Conservation (phyloP, 2,329 filamentous ascomycete species). For the Paraphoma chrysanthemicola region DNA sequence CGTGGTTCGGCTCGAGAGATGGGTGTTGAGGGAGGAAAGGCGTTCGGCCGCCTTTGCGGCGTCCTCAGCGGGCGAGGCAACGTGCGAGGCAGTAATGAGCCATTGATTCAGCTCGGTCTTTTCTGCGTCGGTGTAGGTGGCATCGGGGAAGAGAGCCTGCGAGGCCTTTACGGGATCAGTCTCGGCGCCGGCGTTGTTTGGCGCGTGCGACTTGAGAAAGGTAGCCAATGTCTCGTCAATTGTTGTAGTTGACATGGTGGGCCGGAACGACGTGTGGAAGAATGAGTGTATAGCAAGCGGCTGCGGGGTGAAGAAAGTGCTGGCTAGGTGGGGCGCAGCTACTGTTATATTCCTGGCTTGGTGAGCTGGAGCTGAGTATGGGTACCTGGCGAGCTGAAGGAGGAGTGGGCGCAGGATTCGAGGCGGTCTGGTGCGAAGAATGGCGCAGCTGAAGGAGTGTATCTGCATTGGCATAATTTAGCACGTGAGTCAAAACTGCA, state of each 20-base stretch:
- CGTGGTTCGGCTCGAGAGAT: slow-evolving; percentile 87
- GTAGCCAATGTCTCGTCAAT: slow-evolving; percentile 43
- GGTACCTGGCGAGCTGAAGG: slow-evolving; percentile 8
- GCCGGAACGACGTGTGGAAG: slow-evolving; percentile 33
- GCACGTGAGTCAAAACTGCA: slow-evolving; percentile 36
- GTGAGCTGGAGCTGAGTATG: slow-evolving; percentile 7
- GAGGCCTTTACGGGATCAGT: slow-evolving; percentile 53
- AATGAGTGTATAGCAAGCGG: slow-evolving; percentile 34
- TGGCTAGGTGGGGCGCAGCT: slow-evolving; percentile 18
- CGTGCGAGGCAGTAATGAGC: slow-evolving; percentile 77
- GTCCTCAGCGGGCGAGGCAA: slow-evolving; percentile 67
- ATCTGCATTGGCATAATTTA: slow-evolving; percentile 27
- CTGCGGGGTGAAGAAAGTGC: slow-evolving; percentile 42
- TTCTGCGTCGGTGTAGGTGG: slow-evolving; percentile 78
- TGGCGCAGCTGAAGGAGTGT: slow-evolving; percentile 24
- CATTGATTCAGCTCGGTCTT: slow-evolving; percentile 89
- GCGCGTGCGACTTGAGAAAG: slow-evolving; percentile 47
- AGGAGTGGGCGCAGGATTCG: slow-evolving; percentile 20
- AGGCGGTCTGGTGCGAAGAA: slow-evolving; percentile 28
- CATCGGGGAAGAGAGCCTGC: slow-evolving; percentile 70
- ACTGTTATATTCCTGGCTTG: slow-evolving; percentile 13
- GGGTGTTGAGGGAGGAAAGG: slow-evolving; percentile 80
- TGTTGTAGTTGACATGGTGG: slow-evolving; percentile 45
- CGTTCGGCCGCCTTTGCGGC: slow-evolving; percentile 65
- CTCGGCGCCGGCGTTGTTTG: slow-evolving; percentile 46